phyloP scores from a whole-genome alignment of 2,329 filamentous ascomycete species.

The Calonectria fujianensis region DNA sequence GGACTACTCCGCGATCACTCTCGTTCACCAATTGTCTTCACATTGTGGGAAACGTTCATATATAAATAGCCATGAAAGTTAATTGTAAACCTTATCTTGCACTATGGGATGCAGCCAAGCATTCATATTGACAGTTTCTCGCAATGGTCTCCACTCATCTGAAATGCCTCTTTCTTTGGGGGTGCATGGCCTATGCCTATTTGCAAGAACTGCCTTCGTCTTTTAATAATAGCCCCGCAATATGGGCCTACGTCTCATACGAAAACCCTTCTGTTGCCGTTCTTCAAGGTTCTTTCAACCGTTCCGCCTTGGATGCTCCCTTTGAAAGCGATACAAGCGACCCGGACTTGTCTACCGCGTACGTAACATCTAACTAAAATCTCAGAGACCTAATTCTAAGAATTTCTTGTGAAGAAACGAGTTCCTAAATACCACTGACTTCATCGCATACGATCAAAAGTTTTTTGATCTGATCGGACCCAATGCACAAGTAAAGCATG shows the following conservation, averaged over 20 bases:
- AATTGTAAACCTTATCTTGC: background rate
- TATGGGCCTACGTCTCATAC: conserved; percentile 21
- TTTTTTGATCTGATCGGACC: conserved; percentile 8
- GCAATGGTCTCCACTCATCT: background rate
- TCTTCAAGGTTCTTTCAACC: conserved; percentile 6
- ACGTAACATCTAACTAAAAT: background rate
- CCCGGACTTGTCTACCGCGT: background rate
- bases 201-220: background rate
- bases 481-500: background rate
- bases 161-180: background rate
- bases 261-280: background rate
- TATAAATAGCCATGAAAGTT: background rate
- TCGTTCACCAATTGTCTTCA: too few species aligned
- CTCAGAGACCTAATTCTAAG: background rate
- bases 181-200: background rate
- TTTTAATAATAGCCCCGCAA: background rate
- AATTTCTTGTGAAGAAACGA: background rate
- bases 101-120: background rate
- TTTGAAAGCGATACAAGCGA: background rate
- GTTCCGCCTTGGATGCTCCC: background rate
- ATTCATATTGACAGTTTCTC: background rate
- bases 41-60: background rate
- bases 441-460: conserved; percentile 13
- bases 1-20: conserved; percentile 1
- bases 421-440: background rate